Percentiles rank a stretch among this genome's conserved stretches.
These are phyloP conservation scores for Fusarium mundagurra DNA, from an alignment of 2,329 filamentous ascomycete species.

Conservation along the genomic window DNA sequence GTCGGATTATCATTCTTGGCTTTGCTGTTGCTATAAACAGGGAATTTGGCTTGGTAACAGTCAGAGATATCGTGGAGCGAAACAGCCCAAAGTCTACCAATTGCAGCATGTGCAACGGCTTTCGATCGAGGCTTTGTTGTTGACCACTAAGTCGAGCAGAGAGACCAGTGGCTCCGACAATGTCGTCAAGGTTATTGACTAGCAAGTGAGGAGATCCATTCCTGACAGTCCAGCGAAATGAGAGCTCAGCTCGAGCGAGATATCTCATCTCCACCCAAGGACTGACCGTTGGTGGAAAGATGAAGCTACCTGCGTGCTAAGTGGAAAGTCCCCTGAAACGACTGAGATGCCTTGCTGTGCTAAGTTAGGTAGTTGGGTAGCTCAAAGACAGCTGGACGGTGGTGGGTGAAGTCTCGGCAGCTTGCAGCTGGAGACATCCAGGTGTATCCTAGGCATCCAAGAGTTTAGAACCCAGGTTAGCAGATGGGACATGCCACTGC, in stretches of 20 bases:
- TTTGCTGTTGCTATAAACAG: constrained; percentile 30
- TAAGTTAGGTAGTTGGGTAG: constrained; percentile 16
- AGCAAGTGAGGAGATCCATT: constrained; percentile 22
- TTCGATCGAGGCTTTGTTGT: constrained; percentile 8
- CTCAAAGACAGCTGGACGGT: constrained; percentile 16
- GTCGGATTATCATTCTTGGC: constrained; percentile 31
- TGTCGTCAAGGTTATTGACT: constrained; percentile 20
- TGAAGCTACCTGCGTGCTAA: constrained; percentile 22
- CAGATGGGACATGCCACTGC: constrained; percentile 25
- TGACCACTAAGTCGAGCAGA: constrained; percentile 1
- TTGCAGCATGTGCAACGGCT: constrained; percentile 4
- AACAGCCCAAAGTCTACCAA: constrained; percentile 2
- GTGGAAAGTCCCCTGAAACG: constrained; percentile 35
- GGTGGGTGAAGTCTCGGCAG: constrained; percentile 30
- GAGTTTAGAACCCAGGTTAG: constrained; percentile 2
- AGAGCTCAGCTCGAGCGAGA: constrained; percentile 30
- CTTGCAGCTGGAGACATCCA: constrained; percentile 26
- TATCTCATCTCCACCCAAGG: constrained; percentile 27
- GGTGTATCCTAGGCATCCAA: constrained; percentile 36
- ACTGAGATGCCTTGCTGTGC: constrained; percentile 31
- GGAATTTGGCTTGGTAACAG: constrained; percentile 27
- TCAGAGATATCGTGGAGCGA: constrained; percentile 26
- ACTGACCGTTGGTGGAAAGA: constrained; percentile 36
- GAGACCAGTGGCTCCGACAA: constrained; percentile 4
- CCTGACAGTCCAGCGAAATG: constrained; percentile 27